Evolutionary conservation across 306 rosid species (phyloP), one percentile per base, ranked within the genome.

Genomic region (Comarum palustre): DNA sequence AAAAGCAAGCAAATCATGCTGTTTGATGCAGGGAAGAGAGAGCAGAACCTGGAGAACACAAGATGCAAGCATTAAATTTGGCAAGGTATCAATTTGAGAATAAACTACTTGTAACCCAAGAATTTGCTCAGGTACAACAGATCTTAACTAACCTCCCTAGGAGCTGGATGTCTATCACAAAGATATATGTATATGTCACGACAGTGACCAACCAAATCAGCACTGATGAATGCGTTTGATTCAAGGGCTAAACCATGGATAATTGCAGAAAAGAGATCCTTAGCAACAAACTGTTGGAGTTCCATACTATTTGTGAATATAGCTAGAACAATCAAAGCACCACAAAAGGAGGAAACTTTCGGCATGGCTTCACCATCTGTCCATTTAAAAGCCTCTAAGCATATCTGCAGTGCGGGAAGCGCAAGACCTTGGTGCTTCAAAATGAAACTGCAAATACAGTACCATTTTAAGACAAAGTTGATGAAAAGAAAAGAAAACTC

Each of bases 171-270:
- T 82, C 99, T 84, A 68, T 90, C 97, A 41, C 86, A 77, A 63
- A 95, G 93, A 86, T 85, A 82, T 29, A 95, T 68, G 66, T 88
- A 95, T 75, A 95, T 95, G 78, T 95, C 99, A 22, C 97, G 99
- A 75, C 96, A 90, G 72, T 90, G 90, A 69, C 81, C 88, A 73
- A 95, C 85, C 54, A 95, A 85, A 51, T 95, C 99, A 78, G 97
- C 88, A 84, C 99, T 88, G 77, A 90, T 82, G 60, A 91, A 79
- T 69, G 96, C 93, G 79, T 95, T 95, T 45, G 99, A 95, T 80
- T 95, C 99, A 0, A 88, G 99, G 73, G 97, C 71, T 80, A 95
- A 81, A 52, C 96, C 93, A 83, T 84, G 91, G 74, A 95, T 91
- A 38, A 90, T 75, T 50, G 96, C 85, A 67, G 97, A 82, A 83